Evolutionary conservation across 2,329 filamentous ascomycete genomes (phyloP).

Genomic region (Colletotrichum simmondsii): DNA sequence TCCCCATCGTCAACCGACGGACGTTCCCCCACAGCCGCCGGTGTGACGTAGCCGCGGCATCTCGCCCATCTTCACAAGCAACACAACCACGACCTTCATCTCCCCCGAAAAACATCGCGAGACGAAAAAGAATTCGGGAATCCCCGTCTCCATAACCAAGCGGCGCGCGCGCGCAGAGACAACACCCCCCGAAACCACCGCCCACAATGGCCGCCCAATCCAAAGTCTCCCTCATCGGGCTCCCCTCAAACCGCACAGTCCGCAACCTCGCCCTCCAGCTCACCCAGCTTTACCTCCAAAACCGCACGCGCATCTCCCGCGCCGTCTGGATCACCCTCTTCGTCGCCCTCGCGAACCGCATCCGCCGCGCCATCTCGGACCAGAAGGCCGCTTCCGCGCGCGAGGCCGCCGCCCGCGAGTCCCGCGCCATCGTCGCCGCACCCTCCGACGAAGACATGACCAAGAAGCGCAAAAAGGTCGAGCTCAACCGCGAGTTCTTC

Average conservation of each 20-base stretch:
- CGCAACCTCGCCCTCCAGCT: conserved; percentile 74
- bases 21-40: neutral
- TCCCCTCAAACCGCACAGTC: conserved; percentile 68
- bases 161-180: conserved; percentile 1
- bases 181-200: neutral
- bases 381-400: conserved; percentile 86
- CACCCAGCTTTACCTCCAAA: conserved; percentile 77
- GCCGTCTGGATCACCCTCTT: conserved; percentile 86
- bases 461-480: conserved; percentile 79
- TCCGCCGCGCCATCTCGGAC: conserved; percentile 91
- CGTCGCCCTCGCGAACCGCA: conserved; percentile 83
- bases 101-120: neutral
- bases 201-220: conserved; percentile 78
- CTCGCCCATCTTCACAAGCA: neutral
- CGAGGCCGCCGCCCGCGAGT: conserved; percentile 67
- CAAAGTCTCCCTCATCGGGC: conserved; percentile 68
- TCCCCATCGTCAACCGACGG: neutral
- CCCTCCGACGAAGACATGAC: conserved; percentile 48
- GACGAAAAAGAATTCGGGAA: neutral
- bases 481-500: conserved; percentile 87
- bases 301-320: conserved; percentile 85
- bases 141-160: neutral
- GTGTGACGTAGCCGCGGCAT: conserved; percentile 23
- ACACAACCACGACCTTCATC: neutral
- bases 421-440: conserved; percentile 56